Evolutionary conservation across 306 rosid species (phyloP), one percentile per base, ranked within the genome.

Genomic region (Betula pendula): DNA sequence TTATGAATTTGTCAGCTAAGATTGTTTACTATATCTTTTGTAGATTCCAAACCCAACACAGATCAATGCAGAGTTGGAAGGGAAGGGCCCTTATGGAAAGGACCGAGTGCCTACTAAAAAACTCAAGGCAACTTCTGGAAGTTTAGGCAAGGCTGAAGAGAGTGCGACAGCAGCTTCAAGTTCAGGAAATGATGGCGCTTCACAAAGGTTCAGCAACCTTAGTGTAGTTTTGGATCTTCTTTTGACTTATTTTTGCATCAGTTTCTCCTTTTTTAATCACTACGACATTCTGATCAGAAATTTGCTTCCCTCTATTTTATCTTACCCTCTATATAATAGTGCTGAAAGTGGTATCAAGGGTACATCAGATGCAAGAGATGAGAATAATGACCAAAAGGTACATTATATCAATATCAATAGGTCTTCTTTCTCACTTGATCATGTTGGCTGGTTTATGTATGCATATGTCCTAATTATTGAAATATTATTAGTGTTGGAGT

Each of bases 321-420:
- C 67, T 8, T 20, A 6, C 47, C 8, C 25, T 10, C 0, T 35
- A 48, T 16, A 59, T 65, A 27, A 55, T 80, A 95, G 99, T 82
- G 96, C 60, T 48, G 99, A 92, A 71, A 95, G 99, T 80, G 97
- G 91, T 73, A 87, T 89, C 0, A 97, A 95, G 85, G 98, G 89
- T 68, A 89, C 96, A 71, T 95, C 99, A 40, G 92, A 92, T 74
- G 94, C 80, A 31, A 91, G 96, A 19, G 99, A 95, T 42, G 99
- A 95, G 80, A 87, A 91, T 81, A 77, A 78, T 45, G 86, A 90
- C 85, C 93, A 87, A 53, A 97, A 88, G 96, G 99, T 92, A 82
- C 33, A 17, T 72, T 65, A 74, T 22, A 42, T 67, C 52, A 44
- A 62, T 78, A 74, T 48, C 68, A 27, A 12, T 51, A 42, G 0